Conservation (phyloP, 306 rosid species). For the Dalbergia cultrata region DNA sequence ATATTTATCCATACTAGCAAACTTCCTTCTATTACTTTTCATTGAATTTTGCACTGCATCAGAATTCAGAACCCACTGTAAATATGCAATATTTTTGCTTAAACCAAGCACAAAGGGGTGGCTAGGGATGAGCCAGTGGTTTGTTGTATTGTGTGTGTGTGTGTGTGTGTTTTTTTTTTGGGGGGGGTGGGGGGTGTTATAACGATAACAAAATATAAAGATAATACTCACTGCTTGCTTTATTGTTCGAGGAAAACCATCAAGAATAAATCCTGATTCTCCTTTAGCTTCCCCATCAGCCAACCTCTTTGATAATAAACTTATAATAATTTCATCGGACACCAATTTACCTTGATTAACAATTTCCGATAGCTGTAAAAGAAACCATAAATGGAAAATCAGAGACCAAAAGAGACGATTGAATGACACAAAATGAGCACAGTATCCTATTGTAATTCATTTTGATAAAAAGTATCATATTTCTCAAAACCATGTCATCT, state of each 20-base stretch:
- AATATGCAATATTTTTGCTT: conserved; percentile 9
- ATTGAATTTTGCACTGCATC: conserved; percentile 2
- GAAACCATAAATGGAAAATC: conserved; percentile 29
- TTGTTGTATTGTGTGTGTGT: too few species aligned
- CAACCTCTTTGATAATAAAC: conserved; percentile 82
- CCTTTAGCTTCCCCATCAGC: conserved; percentile 78
- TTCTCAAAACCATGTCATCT: conserved; percentile 13
- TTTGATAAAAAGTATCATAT: neutral
- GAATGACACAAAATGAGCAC: conserved; percentile 1
- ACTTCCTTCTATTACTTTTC: conserved; percentile 9
- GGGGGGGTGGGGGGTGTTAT: neutral
- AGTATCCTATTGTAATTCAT: neutral
- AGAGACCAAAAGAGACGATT: conserved; percentile 13
- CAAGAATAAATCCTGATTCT: conserved; percentile 92
- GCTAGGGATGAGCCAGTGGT: neutral
- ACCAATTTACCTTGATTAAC: conserved; percentile 93
- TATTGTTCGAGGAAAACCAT: conserved; percentile 95
- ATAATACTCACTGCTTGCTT: conserved; percentile 84
- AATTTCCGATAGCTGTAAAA: conserved; percentile 83
- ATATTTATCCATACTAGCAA: neutral
- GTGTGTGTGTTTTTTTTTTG: too few species aligned
- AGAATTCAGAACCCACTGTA: neutral
- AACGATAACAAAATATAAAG: conserved; percentile 14
- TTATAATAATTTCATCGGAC: conserved; percentile 87
- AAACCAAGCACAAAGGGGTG: neutral